Evolutionary conservation across 768 basidiomycete genomes (phyloP), one percentile per base, ranked within the genome.

Genomic region (Royoungia palumana): DNA sequence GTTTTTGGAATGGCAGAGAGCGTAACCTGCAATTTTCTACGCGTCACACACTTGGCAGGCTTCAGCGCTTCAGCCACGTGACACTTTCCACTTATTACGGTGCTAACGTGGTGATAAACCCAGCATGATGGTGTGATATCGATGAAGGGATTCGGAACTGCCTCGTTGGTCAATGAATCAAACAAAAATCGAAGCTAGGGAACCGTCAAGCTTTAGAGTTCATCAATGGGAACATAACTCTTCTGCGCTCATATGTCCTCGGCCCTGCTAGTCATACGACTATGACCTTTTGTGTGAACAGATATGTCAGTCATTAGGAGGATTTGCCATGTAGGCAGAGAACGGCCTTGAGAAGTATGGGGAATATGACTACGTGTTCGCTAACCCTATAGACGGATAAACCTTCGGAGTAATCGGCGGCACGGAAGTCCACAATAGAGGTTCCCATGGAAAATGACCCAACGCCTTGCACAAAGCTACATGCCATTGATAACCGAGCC

Each of bases 401-500:
- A 12, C 21, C 41, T 42, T 46, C 27, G 14, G 41, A 39, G 35
- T 46, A 34, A n/a, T 40, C 13, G 30, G 39, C 21, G 24, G 43
- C 27, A 47, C 50, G 42, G 39, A 43, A 36, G 40, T 47, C 52
- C 41, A 42, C 41, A 45, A 19, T 16, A 42, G 28, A 34, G 16
- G 47, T 50, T 55, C 41, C 47, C 39, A 50, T 64, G 48, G 41
- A 30, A 40, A 53, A 39, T 13, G 13, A 32, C 5, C 32, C 28
- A 28, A 32, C 32, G 16, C 32, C 32, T 32, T 17, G 28, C 20
- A 20, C 34, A 37, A 51, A 35, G 30, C 17, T 21, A 24, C 17
- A 22, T 21, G 14, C 19, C 14, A 37, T 41, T 41, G 44, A 42
- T 37, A 41, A 35, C n/a, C 11, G 13, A 43, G 16, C 12, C 27